A percentile compares a stretch with the other conserved stretches of the same genome.
phyloP scores from a whole-genome alignment of 1,139 yeast species.

The Taphrina pruni region DNA sequence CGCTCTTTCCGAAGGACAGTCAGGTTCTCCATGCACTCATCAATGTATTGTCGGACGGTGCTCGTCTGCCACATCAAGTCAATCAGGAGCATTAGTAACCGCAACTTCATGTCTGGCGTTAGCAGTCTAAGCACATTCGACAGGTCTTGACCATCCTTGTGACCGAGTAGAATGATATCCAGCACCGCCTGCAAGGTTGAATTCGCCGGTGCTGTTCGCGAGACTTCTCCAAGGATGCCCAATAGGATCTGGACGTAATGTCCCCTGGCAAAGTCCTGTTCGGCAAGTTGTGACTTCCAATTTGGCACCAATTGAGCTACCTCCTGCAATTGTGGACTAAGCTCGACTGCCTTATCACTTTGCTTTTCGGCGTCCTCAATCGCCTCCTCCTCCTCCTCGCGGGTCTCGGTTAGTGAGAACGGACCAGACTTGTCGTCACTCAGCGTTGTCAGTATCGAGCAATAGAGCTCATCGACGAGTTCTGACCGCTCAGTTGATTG shows the following conservation, averaged over 20 bases:
- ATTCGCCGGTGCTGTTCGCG: constrained; percentile 51
- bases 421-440: constrained; percentile 48
- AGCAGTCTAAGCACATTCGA: constrained; percentile 60
- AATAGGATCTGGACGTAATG: constrained; percentile 80
- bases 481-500: constrained; percentile 60
- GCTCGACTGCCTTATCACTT: constrained; percentile 44
- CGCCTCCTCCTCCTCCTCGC: constrained; percentile 40
- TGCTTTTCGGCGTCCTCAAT: constrained; percentile 45
- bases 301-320: constrained; percentile 48
- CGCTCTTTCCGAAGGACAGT: constrained; percentile 70
- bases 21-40: constrained; percentile 69
- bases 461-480: constrained; percentile 72
- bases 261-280: constrained; percentile 79
- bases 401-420: constrained; percentile 42
- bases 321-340: neutral
- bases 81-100: constrained; percentile 62
- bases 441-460: constrained; percentile 56
- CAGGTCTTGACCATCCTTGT: constrained; percentile 54
- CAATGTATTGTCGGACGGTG: constrained; percentile 68
- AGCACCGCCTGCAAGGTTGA: constrained; percentile 62
- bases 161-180: constrained; percentile 53
- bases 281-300: constrained; percentile 80
- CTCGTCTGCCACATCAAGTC: constrained; percentile 65
- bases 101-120: constrained; percentile 60
- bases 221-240: constrained; percentile 63